Evolutionary conservation across 2,329 filamentous ascomycete species (phyloP).

Genomic region (Pezicula carpinea): DNA sequence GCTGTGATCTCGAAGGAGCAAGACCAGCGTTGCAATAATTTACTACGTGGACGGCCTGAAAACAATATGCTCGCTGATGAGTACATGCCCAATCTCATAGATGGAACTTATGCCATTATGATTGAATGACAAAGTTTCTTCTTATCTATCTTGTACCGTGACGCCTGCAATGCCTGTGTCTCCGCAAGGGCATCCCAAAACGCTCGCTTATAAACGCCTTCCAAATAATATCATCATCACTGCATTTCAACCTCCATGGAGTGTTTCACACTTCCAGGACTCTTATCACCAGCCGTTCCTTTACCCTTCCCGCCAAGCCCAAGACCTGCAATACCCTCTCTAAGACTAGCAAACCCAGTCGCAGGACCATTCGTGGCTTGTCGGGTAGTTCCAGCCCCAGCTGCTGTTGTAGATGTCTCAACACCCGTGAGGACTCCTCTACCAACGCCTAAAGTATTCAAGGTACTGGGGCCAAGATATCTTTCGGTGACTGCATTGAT

Average conservation of each 20-base stretch:
- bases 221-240: conserved; percentile 19
- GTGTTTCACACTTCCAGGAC: conserved; percentile 18
- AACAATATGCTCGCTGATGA: no score
- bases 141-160: no score
- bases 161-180: not conserved
- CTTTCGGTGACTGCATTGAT: conserved; percentile 43
- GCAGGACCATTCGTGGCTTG: conserved; percentile 25
- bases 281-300: conserved; percentile 19
- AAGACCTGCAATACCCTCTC: conserved; percentile 40
- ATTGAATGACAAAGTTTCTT: no score
- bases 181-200: not conserved
- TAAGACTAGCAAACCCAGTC: conserved; percentile 35
- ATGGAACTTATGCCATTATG: no score
- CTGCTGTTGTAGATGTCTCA: conserved; percentile 19
- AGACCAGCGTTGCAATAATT: no score
- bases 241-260: conserved; percentile 48
- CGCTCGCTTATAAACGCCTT: not conserved
- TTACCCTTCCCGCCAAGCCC: conserved; percentile 32
- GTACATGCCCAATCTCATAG: no score
- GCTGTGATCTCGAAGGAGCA: no score
- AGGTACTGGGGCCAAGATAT: conserved; percentile 14
- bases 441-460: conserved; percentile 1
- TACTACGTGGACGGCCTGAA: no score
- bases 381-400: conserved; percentile 16
- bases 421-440: conserved; percentile 21